Percentiles rank a stretch among this genome's conserved stretches.
These are phyloP conservation scores for Phytophthora pisi DNA, from an alignment of 352 stramenopile genomes.

Conservation along the genomic window DNA sequence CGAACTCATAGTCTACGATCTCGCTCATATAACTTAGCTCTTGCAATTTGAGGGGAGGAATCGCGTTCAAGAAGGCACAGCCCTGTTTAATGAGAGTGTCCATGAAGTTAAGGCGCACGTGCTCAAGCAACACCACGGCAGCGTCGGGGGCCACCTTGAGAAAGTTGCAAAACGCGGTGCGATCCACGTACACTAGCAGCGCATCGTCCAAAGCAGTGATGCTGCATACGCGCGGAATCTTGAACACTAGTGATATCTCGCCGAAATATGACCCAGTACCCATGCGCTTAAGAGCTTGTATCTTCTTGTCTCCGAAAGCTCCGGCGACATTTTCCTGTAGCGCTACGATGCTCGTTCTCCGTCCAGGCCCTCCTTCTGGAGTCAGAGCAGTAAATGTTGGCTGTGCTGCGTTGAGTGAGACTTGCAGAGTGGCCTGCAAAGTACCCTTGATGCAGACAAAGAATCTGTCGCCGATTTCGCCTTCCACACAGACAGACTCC, in stretches of 20 bases:
- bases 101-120: slow-evolving; percentile 65
- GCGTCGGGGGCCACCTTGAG: slow-evolving; percentile 69
- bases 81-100: slow-evolving; percentile 68
- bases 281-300: slow-evolving; percentile 64
- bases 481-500: slow-evolving; percentile 58
- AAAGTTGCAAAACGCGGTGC: slow-evolving; percentile 72
- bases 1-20: slow-evolving; percentile 44
- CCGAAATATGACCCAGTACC: slow-evolving; percentile 67
- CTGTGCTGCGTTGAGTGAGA: slow-evolving; percentile 35
- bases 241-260: slow-evolving; percentile 76
- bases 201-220: slow-evolving; percentile 68
- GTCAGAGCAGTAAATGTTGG: slow-evolving; percentile 32
- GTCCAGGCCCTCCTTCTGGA: not conserved
- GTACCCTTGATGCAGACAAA: slow-evolving; percentile 73
- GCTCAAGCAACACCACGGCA: slow-evolving; percentile 58
- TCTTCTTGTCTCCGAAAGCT: slow-evolving; percentile 35
- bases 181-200: slow-evolving; percentile 74
- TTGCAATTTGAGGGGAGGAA: slow-evolving; percentile 58
- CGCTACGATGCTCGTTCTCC: slow-evolving; percentile 22
- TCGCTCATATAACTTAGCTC: slow-evolving; percentile 63
- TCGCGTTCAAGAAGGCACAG: slow-evolving; percentile 56
- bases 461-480: slow-evolving; percentile 66
- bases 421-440: slow-evolving; percentile 53
- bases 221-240: slow-evolving; percentile 68
- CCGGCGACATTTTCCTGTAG: slow-evolving; percentile 15